Conservation (phyloP, 2,329 filamentous ascomycete genomes). For the Fusarium musae region DNA sequence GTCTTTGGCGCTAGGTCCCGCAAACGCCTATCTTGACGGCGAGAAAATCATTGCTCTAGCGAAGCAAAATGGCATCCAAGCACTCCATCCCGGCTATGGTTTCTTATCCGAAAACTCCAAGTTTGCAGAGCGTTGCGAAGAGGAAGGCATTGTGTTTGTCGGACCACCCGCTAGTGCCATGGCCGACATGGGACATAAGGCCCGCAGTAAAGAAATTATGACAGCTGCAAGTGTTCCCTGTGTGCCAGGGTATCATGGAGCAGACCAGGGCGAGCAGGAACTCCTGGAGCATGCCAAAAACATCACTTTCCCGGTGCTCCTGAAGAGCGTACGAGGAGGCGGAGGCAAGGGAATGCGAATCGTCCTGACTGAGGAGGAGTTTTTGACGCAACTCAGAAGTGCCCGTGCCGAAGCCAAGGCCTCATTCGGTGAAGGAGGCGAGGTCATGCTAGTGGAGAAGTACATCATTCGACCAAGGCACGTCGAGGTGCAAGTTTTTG, state of each 20-base stretch:
- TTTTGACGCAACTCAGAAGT: conserved; percentile 74
- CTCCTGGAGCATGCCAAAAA: conserved; percentile 76
- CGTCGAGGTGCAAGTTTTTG: conserved; percentile 92
- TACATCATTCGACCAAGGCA: conserved; percentile 84
- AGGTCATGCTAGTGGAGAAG: conserved; percentile 85
- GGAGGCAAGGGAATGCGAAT: conserved; percentile 89
- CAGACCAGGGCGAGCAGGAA: conserved; percentile 76
- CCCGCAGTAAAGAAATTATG: conserved; percentile 96
- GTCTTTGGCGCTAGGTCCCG: conserved; percentile 83
- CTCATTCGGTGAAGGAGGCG: conserved; percentile 82
- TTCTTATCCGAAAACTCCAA: conserved; percentile 93
- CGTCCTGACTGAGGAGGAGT: conserved; percentile 74
- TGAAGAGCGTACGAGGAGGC: conserved; percentile 84
- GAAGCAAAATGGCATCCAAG: conserved; percentile 85
- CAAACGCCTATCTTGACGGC: conserved; percentile 91
- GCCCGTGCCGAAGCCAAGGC: conserved; percentile 80
- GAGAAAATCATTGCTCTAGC: conserved; percentile 91
- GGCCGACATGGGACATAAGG: conserved; percentile 93
- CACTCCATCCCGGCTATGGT: conserved; percentile 95
- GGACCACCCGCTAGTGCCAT: conserved; percentile 87
- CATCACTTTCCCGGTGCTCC: conserved; percentile 74
- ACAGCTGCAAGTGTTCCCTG: conserved; percentile 92
- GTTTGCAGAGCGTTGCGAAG: conserved; percentile 88
- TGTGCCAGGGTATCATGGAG: conserved; percentile 94
- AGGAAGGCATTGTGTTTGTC: conserved; percentile 93